Evolutionary conservation across 495 filamentous ascomycete genomes (phyloP).

Genomic region (Wilcoxina mikolae): DNA sequence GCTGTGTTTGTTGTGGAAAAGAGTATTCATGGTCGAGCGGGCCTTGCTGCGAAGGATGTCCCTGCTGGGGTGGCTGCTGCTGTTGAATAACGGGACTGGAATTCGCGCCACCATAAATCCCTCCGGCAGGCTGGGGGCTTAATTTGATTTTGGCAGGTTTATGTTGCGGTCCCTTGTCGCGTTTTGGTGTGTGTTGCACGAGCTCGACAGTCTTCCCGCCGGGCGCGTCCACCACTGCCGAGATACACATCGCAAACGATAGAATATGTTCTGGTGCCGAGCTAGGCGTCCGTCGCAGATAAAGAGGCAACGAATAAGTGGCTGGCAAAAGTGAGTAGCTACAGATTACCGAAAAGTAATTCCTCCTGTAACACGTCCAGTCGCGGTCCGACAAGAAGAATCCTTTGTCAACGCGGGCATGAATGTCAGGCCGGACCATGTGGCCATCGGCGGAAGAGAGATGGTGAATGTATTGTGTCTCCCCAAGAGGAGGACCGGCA

Average conservation of each 20-base stretch:
- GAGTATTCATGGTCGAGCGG: constrained; percentile 24
- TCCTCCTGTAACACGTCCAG: constrained; percentile 92
- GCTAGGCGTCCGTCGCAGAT: constrained; percentile 31
- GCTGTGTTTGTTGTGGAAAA: constrained; percentile 21
- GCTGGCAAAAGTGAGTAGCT: constrained; percentile 54
- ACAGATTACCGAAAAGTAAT: constrained; percentile 85
- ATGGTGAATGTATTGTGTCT: constrained; percentile 41
- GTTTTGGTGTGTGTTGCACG: constrained; percentile 87
- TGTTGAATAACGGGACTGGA: constrained; percentile 22
- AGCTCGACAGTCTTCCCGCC: constrained; percentile 69
- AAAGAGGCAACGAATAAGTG: constrained; percentile 33
- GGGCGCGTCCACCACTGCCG: constrained; percentile 67
- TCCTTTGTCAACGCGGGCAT: constrained; percentile 79
- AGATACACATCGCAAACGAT: constrained; percentile 73
- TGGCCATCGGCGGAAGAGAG: constrained; percentile 46
- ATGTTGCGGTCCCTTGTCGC: constrained; percentile 77
- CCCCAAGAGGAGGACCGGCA: constrained; percentile 22
- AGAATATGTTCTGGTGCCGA: constrained; percentile 37
- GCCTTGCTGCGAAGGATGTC: constrained; percentile 19
- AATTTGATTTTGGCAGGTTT: constrained; percentile 60
- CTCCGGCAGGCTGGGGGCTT: constrained; percentile 41
- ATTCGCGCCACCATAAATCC: constrained; percentile 22
- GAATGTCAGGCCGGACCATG: constrained; percentile 56
- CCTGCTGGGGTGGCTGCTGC: constrained; percentile 2
- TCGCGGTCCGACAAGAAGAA: constrained; percentile 75